Evolutionary conservation across 1,284 basidiomycete species (phyloP).

Genomic region (Pseudozyma tsukubaensis): DNA sequence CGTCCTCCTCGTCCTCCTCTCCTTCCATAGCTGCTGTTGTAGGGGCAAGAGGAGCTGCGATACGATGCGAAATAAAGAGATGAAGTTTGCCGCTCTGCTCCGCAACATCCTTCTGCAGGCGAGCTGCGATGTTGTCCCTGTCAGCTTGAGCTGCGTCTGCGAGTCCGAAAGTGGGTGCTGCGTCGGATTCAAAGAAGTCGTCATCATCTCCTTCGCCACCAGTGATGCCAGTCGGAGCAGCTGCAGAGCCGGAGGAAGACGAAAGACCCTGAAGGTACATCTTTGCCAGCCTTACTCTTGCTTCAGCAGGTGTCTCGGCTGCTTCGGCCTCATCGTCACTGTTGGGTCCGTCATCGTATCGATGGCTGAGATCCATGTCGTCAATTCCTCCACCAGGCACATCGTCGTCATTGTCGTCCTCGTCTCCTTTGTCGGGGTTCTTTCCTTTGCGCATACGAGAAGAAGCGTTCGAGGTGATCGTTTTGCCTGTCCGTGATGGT

Average conservation of each 20-base stretch:
- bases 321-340: constrained; percentile 57
- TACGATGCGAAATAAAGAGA: constrained; percentile 74
- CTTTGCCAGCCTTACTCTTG: constrained; percentile 87
- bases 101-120: constrained; percentile 74
- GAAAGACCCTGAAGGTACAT: constrained; percentile 85
- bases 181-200: constrained; percentile 68
- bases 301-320: constrained; percentile 87
- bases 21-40: background rate
- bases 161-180: constrained; percentile 65
- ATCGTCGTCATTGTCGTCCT: constrained; percentile 34
- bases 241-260: background rate
- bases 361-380: constrained; percentile 61
- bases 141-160: constrained; percentile 94
- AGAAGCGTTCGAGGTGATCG: constrained; percentile 7
- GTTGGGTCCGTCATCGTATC: constrained; percentile 38
- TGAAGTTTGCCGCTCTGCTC: constrained; percentile 75
- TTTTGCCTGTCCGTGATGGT: constrained; percentile 23
- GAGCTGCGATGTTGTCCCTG: constrained; percentile 86
- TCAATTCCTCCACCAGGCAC: constrained; percentile 42
- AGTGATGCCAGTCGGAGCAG: background rate
- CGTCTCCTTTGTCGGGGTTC: constrained; percentile 30
- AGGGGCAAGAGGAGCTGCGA: constrained; percentile 41
- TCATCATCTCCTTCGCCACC: constrained; percentile 17
- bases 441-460: constrained; percentile 20
- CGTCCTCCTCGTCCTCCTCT: background rate